Conservation (phyloP, 2,329 filamentous ascomycete species). For the Talaromyces sp. region DNA sequence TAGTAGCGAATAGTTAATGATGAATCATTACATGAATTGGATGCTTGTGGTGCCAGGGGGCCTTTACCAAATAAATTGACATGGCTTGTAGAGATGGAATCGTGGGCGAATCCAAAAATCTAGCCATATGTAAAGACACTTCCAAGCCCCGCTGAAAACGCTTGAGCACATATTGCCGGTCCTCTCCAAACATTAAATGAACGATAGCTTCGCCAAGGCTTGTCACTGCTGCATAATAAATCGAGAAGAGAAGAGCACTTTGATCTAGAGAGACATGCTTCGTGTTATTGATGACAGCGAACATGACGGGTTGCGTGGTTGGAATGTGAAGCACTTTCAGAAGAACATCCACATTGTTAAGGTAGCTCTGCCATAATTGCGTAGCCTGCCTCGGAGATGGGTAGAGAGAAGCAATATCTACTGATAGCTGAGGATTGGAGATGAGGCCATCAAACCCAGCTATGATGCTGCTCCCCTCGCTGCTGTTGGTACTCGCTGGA, state of each 20-base stretch:
- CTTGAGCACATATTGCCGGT: constrained; percentile 9
- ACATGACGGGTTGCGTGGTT: constrained; percentile 18
- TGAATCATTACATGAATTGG: not conserved
- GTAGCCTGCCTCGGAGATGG: constrained; percentile 13
- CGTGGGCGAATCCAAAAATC: constrained; percentile 37
- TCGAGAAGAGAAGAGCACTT: constrained; percentile 17
- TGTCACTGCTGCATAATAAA: constrained; percentile 18
- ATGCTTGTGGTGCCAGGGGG: not conserved
- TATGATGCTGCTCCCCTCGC: not conserved
- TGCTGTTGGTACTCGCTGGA: not conserved
- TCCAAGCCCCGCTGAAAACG: constrained; percentile 24
- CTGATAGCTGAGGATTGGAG: constrained; percentile 1
- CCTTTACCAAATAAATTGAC: constrained; percentile 30
- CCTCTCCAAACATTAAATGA: constrained; percentile 12
- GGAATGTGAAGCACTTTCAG: constrained; percentile 21
- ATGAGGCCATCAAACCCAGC: constrained; percentile 12
- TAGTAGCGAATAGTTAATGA: not conserved
- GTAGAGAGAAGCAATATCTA: constrained; percentile 1
- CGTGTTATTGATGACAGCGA: constrained; percentile 19
- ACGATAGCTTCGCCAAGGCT: constrained; percentile 15
- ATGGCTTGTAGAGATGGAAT: constrained; percentile 22
- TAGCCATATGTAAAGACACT: constrained; percentile 30
- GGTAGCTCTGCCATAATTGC: constrained; percentile 20
- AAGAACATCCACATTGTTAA: constrained; percentile 21
- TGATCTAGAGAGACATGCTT: constrained; percentile 6